Evolutionary conservation across 2,329 filamentous ascomycete genomes (phyloP), one percentile per base, ranked within the genome.

Genomic region (Golovinomyces cichoracearum): DNA sequence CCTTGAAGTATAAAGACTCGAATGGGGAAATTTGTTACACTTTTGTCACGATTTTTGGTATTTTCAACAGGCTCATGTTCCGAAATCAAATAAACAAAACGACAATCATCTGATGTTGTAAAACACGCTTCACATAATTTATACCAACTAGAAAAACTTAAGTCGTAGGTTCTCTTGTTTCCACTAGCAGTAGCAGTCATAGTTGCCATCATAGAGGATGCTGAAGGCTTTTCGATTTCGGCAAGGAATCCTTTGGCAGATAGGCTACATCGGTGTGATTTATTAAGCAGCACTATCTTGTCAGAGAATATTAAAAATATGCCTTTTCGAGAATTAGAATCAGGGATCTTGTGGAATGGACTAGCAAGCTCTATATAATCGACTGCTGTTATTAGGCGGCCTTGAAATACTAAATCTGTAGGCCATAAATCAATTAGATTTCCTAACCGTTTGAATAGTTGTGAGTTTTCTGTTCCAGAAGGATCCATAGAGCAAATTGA

Each of bases 401-500:
- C 85, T 49, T 74, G 70, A 0, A 82, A 80, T 55, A 78, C 73
- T 22, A 86, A 71, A 46, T 78, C 72, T 21, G 66, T 59, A 1
- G 84, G 83, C 83, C 84, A 93, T 42, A 71, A 74, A 57, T 83
- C 76, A 38, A 92, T 72, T 62, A 90, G 72, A 54, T 79, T 78
- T 53, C 78, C 78, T 45, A 94, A 66, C 38, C 82, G 76, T 55
- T 76, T 80, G 29, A 80, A 72, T 41, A 83, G 69, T 55, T 83
- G 80, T 9, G 78, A 76, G 55, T 84, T 81, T 57, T 83, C 80
- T 68, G 73, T 57, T 63, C 68, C 57, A 58, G 81, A 60, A 65
- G 81, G 71, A 57, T 94, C 88, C 65, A 94, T 78, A 15, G 88
- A 92, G 63, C 90, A 98, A 40, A 98, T 98, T 48, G 93, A 90